Conservation (phyloP, 345 rosid species). For the Durio zibethinus region DNA sequence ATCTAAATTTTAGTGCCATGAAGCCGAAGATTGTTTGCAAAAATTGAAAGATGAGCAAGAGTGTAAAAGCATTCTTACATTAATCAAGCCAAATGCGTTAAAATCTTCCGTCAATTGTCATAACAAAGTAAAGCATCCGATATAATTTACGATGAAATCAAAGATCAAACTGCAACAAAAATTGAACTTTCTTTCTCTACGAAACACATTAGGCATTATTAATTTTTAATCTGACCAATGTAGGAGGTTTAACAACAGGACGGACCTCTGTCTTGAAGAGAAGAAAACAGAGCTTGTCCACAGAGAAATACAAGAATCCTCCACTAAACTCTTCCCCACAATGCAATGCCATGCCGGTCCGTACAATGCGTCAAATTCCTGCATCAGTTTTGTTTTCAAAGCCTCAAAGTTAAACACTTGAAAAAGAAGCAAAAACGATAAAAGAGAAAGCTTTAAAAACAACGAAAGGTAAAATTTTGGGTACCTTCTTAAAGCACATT, state of each 20-base stretch:
- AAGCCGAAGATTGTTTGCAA: not conserved
- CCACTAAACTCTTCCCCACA: constrained; percentile 13
- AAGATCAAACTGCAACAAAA: not conserved
- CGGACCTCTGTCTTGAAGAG: constrained; percentile 68
- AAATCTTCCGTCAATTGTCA: not conserved
- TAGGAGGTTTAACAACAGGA: constrained; percentile 20
- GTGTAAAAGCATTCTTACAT: not conserved
- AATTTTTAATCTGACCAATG: constrained; percentile 8
- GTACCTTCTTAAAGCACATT: constrained; percentile 47
- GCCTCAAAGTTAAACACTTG: not conserved
- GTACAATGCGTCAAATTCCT: constrained; percentile 10
- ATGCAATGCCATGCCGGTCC: constrained; percentile 52
- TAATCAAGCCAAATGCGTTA: no score
- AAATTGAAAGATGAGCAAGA: not conserved
- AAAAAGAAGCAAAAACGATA: no score
- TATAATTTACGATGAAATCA: not conserved
- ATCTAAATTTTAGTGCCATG: not conserved
- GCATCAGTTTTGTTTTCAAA: not conserved
- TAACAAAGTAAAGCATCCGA: not conserved
- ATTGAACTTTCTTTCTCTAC: not conserved
- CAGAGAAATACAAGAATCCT: constrained; percentile 17
- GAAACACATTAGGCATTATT: not conserved
- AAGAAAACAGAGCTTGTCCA: constrained; percentile 41
- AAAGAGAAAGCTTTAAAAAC: not conserved
- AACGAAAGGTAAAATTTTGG: not conserved